A percentile compares a stretch with the other conserved stretches of the same genome.
phyloP scores from a whole-genome alignment of 73 alveolate species.

The Paramecium bursaria region DNA sequence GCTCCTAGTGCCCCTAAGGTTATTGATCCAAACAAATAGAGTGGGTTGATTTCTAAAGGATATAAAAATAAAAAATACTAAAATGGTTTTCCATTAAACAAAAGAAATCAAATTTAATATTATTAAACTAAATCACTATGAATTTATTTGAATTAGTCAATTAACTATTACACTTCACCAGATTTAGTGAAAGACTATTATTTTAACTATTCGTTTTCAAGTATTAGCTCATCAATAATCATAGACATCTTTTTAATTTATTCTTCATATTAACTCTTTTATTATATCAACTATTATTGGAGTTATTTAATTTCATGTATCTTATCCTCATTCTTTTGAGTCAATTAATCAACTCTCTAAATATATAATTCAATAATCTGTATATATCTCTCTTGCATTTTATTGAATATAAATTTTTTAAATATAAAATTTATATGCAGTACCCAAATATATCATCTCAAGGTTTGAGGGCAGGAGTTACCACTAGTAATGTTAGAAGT shows the following conservation, averaged over 20 bases:
- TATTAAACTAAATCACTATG: not conserved
- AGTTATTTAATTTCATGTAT: not conserved
- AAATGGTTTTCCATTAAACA: too few species aligned
- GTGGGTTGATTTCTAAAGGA: not conserved
- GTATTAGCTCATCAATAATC: not conserved
- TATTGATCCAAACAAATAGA: conserved; percentile 12
- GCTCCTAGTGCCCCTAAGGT: conserved; percentile 48
- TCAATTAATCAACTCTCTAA: not conserved
- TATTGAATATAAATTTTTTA: not conserved
- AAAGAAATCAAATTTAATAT: too few species aligned
- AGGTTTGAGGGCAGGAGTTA: conserved; percentile 55
- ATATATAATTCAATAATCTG: too few species aligned
- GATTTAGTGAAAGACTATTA: not conserved
- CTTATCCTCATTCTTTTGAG: not conserved
- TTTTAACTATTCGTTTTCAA: not conserved
- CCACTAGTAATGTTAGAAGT: conserved; percentile 34
- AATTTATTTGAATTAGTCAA: not conserved
- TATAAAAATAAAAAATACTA: too few species aligned
- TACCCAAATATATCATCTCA: conserved; percentile 7
- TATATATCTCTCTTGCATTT: not conserved
- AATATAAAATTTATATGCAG: not conserved
- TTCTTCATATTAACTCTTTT: not conserved
- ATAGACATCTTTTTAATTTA: not conserved
- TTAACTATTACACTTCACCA: not conserved
- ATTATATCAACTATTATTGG: too few species aligned